Evolutionary conservation across 78 protist species (phyloP).

Genomic region (Acrasis kona): DNA sequence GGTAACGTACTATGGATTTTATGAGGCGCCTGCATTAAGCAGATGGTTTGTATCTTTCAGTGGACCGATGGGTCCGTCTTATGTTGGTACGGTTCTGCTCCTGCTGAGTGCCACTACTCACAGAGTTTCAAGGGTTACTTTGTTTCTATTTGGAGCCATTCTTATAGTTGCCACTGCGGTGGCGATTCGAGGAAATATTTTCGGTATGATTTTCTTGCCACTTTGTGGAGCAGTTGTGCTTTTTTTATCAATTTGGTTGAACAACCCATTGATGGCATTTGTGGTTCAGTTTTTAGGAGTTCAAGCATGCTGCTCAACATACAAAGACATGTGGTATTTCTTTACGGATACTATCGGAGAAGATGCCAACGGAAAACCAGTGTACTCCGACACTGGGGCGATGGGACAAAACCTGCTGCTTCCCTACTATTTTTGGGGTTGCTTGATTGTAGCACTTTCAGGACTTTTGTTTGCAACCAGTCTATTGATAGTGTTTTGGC

Average conservation of each 20-base stretch:
- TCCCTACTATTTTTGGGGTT: neutral
- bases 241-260: too few species aligned
- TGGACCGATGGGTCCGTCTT: neutral
- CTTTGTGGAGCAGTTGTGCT: neutral
- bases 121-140: neutral
- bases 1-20: neutral
- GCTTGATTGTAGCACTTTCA: neutral
- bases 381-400: neutral
- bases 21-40: neutral
- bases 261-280: neutral
- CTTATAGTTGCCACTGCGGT: neutral
- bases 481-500: too few species aligned
- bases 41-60: neutral
- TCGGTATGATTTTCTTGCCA: neutral
- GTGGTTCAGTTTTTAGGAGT: neutral
- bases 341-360: neutral
- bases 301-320: neutral
- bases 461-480: neutral
- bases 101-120: too few species aligned
- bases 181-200: neutral
- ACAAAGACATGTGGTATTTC: neutral
- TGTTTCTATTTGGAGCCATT: neutral
- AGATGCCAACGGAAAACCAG: neutral
- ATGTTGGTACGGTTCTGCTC: neutral
- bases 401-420: neutral